These are phyloP conservation scores for Actinidia chinensis DNA, from an alignment of 179 eudicot genomes.

Conservation along the genomic window DNA sequence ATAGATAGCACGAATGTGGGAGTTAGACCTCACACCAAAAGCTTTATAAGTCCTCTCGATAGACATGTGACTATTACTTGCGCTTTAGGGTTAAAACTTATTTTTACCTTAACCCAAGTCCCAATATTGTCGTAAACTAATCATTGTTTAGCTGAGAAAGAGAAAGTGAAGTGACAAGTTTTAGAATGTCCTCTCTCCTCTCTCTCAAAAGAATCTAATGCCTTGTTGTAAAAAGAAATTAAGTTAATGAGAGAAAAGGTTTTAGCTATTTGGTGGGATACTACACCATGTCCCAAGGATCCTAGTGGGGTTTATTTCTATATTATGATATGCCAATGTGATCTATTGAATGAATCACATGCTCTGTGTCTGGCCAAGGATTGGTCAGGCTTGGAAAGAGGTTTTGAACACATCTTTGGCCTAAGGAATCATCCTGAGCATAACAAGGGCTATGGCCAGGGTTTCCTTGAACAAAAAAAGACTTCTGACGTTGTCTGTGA, in stretches of 20 bases:
- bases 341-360: slow-evolving; percentile 11
- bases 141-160: not conserved
- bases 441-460: not conserved
- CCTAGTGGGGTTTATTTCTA: slow-evolving; percentile 13
- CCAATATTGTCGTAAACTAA: not conserved
- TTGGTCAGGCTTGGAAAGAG: slow-evolving; percentile 1
- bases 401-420: not conserved
- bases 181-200: not conserved
- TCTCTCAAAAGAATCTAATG: not conserved
- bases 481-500: slow-evolving; percentile 9
- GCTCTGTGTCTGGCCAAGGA: not conserved
- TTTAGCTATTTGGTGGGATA: not conserved
- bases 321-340: not conserved
- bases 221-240: slow-evolving; percentile 5
- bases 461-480: slow-evolving; percentile 7
- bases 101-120: no score
- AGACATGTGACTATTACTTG: no score
- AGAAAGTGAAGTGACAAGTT: not conserved
- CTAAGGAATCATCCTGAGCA: not conserved
- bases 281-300: slow-evolving; percentile 11
- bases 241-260: not conserved
- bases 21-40: no score
- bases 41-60: no score
- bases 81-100: no score
- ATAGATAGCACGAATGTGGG: no score